Evolutionary conservation across 495 filamentous ascomycete species (phyloP), one percentile per base, ranked within the genome.

Genomic region (Tetracladium marchalianum): DNA sequence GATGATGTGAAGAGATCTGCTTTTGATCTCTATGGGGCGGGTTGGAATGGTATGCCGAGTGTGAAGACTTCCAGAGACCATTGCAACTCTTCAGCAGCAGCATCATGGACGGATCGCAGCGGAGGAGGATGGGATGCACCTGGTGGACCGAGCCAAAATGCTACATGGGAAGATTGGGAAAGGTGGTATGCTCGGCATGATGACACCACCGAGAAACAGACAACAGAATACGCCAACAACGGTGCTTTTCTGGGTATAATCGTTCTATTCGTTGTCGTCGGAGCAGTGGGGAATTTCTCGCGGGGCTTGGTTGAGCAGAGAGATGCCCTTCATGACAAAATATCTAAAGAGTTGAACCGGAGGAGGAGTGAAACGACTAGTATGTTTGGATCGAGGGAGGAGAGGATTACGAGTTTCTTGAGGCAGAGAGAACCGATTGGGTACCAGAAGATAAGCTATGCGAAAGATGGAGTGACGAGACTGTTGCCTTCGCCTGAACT

Each of bases 161-260:
- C 87, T 11, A 98, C 90, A 0, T 98, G 92, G 92, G 92, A 98
- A 58, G 93, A 98, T 60, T 98, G 93, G 92, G 90, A 98, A 66
- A 73, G 72, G 35, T 98, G 85, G 84, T 77, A 87, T 54, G 62
- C 60, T 35, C 57, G 61, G 40, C 51, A 59, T 22, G 22, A 27
- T 27, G 22, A 3, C n/a, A 46, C 57, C 33, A 65, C 73, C 35
- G 49, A 49, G 0, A 39, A 45, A 1, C 76, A 81, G 39, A 62
- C 76, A 39, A 73, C 82, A n/a, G 59, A 82, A 33, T 84, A 75
- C 55, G 68, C 84, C 48, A 84, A 82, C 31, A 92, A 95, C 53
- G 68, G 73, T 13, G 73, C 73, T n/a, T 96, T 98, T 56, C 63
- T 81, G 12, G 62, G 67, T 6, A 62, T 95, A 17, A 60, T 96